Base-by-base conservation (phyloP, 116 monocot genomes). In the Dioscorea cayenensis region DNA sequence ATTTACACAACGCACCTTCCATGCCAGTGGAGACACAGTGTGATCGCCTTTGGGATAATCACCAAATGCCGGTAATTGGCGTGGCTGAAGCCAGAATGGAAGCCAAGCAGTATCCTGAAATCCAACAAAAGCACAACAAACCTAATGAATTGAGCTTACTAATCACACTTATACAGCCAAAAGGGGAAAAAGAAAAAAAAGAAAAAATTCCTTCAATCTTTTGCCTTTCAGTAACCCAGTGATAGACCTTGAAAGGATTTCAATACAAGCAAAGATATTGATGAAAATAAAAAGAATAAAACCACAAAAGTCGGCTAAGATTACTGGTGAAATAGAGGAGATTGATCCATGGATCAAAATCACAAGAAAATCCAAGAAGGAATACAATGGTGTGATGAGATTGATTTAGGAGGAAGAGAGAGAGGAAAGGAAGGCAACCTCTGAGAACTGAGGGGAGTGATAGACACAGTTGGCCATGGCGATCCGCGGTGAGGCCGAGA, bases 51-150 rank as follows among this genome's bases (percentile, higher is more conserved):
- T 67, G 7, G 19, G 49, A 11, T 19, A 32, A 25, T 68, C 62
- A 17, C 11, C 49, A 49, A 63, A 49, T 49, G 28, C 35, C 49
- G 76, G 79, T 19, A 66, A 32, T 19, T 71, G 77, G 38, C 73
- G 59, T 18, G 85, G 81, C 78, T 85, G 85, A 43, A 85, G 85
- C 85, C 85, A 85, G 67, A 68, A 72, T 51, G 85, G 85, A 11
- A 81, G 78, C 68, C 75, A 85, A 66, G 68, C 81, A 52, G 55
- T 36, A 18, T 81, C 85, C 85, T 81, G 76, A 35, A 16, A 35
- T 32, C 28, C 35, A 65, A 14, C 35, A 35, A 32, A 17, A 65
- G 19, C 32, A 28, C 63, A 66, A 77, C 9, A 63, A 49, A 19
- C 18, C 9, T n/a, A 58, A 29, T 19, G 5, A 11, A 19, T 3